Base-by-base conservation (phyloP, 2,329 filamentous ascomycete species). In the Septoria petroselini region DNA sequence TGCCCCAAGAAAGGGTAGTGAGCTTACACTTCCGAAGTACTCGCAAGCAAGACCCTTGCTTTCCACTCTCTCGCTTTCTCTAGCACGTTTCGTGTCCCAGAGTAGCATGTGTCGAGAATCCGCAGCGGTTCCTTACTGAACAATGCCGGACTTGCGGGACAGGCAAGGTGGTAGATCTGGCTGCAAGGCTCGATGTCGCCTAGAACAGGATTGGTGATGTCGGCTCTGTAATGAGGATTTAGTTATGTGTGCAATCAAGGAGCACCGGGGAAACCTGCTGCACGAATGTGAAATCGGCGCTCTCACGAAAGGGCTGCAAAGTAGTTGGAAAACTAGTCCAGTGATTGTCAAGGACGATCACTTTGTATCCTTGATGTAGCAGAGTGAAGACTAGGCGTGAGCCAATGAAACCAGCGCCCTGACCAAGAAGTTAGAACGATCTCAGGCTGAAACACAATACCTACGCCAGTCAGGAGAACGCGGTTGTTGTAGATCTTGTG, bases 391-490 rank as follows among this genome's bases (percentile, higher is more conserved):
- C 40, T 9, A 42, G 27, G 33, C 40, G 19, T 21, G 40, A 42
- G 7, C 40, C 40, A 11, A 42, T 42, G 27, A 42, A 42, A 7
- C 40, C 40, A 19, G 40, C 40, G 25, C 40, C 40, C 40, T 42
- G n/a, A 19, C n/a, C n/a, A 25, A 2, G 38, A 17, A 29, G 8
- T 29, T 12, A 21, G 12, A 18, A 42, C 2, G 8, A 12, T 3
- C n/a, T 15, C 8, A 11, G 14, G 7, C 11, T 42, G 23, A 5
- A 29, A 21, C 14, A 7, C n/a, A 18, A 9, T n/a, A 42, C 40
- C 2, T 30, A 42, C 40, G 6, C 40, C 40, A 18, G 40, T 42
- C 9, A 42, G 25, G 8, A 42, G 9, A 5, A 42, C 33, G 27
- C 40, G 40, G 8, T 33, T 17, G 23, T 18, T 42, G 27, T 21